Conservation (phyloP, 2,329 filamentous ascomycete species). For the Boeremia lycopersici region DNA sequence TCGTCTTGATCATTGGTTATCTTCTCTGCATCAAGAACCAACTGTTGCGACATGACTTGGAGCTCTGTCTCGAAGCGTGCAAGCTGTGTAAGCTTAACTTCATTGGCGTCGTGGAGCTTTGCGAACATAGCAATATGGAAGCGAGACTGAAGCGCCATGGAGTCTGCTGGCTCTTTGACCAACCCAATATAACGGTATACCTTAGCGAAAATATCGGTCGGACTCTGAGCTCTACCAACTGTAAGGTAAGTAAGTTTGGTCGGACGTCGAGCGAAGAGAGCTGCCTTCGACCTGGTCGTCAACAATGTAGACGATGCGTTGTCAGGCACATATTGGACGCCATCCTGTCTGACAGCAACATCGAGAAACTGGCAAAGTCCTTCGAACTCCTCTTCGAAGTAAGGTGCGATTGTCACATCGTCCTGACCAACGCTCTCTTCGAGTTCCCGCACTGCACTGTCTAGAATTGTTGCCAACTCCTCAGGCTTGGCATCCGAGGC, state of each 20-base stretch:
- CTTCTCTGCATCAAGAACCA: slow-evolving; percentile 41
- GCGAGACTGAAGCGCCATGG: slow-evolving; percentile 34
- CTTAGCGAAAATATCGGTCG: slow-evolving; percentile 29
- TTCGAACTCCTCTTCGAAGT: slow-evolving; percentile 47
- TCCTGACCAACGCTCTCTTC: slow-evolving; percentile 38
- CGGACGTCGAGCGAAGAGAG: slow-evolving; percentile 45
- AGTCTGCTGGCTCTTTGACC: slow-evolving; percentile 23
- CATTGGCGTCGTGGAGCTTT: slow-evolving; percentile 36
- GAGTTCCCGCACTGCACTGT: slow-evolving; percentile 36
- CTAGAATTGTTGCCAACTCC: slow-evolving; percentile 38
- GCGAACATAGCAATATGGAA: slow-evolving; percentile 40
- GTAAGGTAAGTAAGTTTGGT: slow-evolving; percentile 32
- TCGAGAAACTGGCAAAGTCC: slow-evolving; percentile 47
- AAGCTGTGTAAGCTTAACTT: slow-evolving; percentile 49
- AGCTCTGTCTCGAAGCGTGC: slow-evolving; percentile 51
- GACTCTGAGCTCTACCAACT: slow-evolving; percentile 12
- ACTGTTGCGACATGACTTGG: slow-evolving; percentile 44
- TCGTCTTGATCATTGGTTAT: slow-evolving; percentile 41
- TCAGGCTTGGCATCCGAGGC: slow-evolving; percentile 36
- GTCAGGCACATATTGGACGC: slow-evolving; percentile 2
- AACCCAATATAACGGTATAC: slow-evolving; percentile 35
- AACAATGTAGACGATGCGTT: slow-evolving; percentile 20
- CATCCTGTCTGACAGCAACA: slow-evolving; percentile 24
- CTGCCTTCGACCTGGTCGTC: slow-evolving; percentile 33
- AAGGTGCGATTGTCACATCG: slow-evolving; percentile 34